Percentiles rank a stretch among this genome's conserved stretches.
Conservation (phyloP, 2,329 filamentous ascomycete species). For the Colletotrichum australisinense region DNA sequence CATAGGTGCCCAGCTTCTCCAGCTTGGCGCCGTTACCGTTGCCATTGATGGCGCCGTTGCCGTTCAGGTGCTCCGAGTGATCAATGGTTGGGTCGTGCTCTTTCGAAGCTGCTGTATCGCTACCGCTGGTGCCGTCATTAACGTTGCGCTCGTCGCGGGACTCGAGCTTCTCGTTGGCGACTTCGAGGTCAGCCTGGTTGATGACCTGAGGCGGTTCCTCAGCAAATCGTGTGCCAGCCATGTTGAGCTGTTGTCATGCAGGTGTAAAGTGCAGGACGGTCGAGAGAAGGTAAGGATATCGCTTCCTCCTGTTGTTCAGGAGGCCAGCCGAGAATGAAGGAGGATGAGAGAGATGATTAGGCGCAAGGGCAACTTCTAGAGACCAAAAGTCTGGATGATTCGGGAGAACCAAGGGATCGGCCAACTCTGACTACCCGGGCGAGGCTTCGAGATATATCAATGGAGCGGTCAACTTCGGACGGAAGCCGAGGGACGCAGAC, state of each 20-base stretch:
- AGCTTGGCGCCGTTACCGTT: conserved; percentile 36
- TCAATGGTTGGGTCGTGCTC: background rate
- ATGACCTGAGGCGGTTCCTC: conserved; percentile 52
- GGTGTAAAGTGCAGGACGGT: conserved; percentile 29
- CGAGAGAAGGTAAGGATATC: background rate
- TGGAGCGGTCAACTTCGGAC: conserved; percentile 11
- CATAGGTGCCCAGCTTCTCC: conserved; percentile 51
- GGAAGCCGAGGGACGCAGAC: conserved; percentile 12
- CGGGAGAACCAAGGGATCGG: background rate
- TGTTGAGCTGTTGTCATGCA: conserved; percentile 43
- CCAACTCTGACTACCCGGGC: background rate
- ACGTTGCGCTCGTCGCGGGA: background rate
- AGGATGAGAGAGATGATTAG: background rate
- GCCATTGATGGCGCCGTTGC: conserved; percentile 50
- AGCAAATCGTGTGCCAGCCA: conserved; percentile 44
- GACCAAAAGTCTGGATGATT: background rate
- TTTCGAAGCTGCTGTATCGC: conserved; percentile 1
- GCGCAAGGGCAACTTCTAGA: background rate
- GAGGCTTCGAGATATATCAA: background rate
- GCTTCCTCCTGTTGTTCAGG: background rate
- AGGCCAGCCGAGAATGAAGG: background rate
- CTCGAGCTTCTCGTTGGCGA: conserved; percentile 52
- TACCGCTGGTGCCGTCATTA: background rate
- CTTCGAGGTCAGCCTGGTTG: conserved; percentile 46
- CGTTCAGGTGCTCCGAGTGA: conserved; percentile 43